phyloP scores from a whole-genome alignment of 306 rosid genomes.

The Dryas octopetala region DNA sequence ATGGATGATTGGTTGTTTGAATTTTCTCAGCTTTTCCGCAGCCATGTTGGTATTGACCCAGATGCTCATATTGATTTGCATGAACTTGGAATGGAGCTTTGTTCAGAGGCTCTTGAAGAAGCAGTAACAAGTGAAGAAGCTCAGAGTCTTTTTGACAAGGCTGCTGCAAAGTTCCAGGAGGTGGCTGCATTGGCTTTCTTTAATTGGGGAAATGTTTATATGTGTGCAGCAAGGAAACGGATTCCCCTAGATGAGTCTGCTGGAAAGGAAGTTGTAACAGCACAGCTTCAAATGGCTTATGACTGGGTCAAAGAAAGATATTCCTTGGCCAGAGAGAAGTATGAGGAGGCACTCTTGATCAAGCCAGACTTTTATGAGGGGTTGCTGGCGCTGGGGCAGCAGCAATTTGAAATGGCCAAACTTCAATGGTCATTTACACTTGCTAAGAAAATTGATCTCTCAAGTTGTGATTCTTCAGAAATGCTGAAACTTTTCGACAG shows the following conservation, averaged over 20 bases:
- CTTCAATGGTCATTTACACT: conserved; percentile 95
- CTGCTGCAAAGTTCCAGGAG: conserved; percentile 96
- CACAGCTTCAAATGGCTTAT: conserved; percentile 86
- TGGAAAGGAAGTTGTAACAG: conserved; percentile 66
- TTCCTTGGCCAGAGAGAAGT: conserved; percentile 82
- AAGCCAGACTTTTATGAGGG: conserved; percentile 97
- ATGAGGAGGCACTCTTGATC: conserved; percentile 81
- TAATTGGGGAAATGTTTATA: conserved; percentile 97
- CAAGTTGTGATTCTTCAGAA: conserved; percentile 71
- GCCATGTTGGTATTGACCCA: conserved; percentile 94
- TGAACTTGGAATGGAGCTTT: conserved; percentile 97
- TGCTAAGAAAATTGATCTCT: conserved; percentile 80
- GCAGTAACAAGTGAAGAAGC: conserved; percentile 95
- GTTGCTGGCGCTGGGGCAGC: conserved; percentile 88
- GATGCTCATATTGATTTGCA: conserved; percentile 95
- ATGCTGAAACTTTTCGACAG: conserved; percentile 75
- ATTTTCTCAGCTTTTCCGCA: conserved; percentile 94
- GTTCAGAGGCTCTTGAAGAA: conserved; percentile 98
- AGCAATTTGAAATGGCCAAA: conserved; percentile 96
- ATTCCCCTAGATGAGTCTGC: conserved; percentile 89
- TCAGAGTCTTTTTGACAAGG: conserved; percentile 86
- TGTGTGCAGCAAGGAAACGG: conserved; percentile 96
- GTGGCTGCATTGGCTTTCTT: conserved; percentile 95
- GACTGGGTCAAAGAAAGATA: conserved; percentile 97
- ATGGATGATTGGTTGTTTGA: conserved; percentile 99